phyloP scores from a whole-genome alignment of 129 eudicot genomes.

The carrot (Daucus carota) region DH1_v3.0 NC_030381.2:30710001-30710500 shows the following conservation, averaged over 20 bases:
- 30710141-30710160: not conserved
- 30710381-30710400: too few relatives aligned
- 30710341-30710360: too few relatives aligned
- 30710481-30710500: not conserved
- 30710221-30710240: not conserved
- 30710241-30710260: not conserved
- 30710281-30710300: not conserved
- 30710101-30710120: not conserved
- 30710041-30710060: conserved; percentile 54
- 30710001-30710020: conserved; percentile 15
- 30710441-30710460: too few relatives aligned
- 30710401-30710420: too few relatives aligned
- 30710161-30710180: not conserved
- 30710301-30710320: too few relatives aligned
- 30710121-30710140: not conserved
- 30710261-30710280: not conserved
- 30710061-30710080: conserved; percentile 14
- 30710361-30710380: too few relatives aligned
- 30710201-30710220: not conserved
- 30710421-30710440: too few relatives aligned
- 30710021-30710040: conserved; percentile 66
- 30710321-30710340: too few relatives aligned
- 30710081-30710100: not conserved
- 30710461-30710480: not conserved
- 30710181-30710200: not conserved